Conservation (phyloP, 495 filamentous ascomycete genomes). For the Xylaria palmicola region DNA sequence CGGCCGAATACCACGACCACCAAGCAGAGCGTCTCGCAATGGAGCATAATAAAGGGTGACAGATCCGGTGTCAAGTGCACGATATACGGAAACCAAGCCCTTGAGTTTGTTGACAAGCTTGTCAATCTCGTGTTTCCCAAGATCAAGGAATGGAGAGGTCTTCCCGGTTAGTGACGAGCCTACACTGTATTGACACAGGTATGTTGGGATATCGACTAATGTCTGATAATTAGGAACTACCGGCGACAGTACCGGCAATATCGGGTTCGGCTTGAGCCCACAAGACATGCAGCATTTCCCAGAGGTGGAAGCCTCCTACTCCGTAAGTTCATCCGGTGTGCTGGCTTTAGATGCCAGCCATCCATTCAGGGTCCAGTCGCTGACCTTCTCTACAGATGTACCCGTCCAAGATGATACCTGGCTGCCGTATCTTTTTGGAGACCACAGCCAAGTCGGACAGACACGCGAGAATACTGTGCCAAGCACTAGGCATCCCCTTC, state of each 20-base stretch:
- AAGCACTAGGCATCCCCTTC: slow-evolving; percentile 81
- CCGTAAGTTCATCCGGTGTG: slow-evolving; percentile 59
- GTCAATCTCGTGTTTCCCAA: slow-evolving; percentile 86
- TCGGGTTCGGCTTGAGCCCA: slow-evolving; percentile 71
- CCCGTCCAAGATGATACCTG: slow-evolving; percentile 89
- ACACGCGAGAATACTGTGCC: slow-evolving; percentile 84
- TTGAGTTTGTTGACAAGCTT: slow-evolving; percentile 81
- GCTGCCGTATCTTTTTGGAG: slow-evolving; percentile 81
- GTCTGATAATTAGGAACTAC: slow-evolving; percentile 38
- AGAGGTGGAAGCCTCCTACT: slow-evolving; percentile 88
- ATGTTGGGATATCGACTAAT: not conserved
- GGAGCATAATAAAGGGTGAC: slow-evolving; percentile 55
- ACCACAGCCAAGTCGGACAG: slow-evolving; percentile 86
- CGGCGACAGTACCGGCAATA: slow-evolving; percentile 86
- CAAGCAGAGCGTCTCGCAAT: slow-evolving; percentile 64
- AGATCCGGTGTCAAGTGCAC: slow-evolving; percentile 65
- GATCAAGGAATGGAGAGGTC: slow-evolving; percentile 91
- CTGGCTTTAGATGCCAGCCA: slow-evolving; percentile 25
- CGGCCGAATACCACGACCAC: slow-evolving; percentile 66
- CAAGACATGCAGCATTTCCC: slow-evolving; percentile 80
- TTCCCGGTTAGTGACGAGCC: slow-evolving; percentile 57
- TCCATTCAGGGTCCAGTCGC: not conserved
- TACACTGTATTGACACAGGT: not conserved
- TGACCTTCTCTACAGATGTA: slow-evolving; percentile 54
- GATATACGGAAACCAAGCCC: slow-evolving; percentile 75